Evolutionary conservation across 352 stramenopile genomes (phyloP).

Genomic region (Globisporangium irregulare): DNA sequence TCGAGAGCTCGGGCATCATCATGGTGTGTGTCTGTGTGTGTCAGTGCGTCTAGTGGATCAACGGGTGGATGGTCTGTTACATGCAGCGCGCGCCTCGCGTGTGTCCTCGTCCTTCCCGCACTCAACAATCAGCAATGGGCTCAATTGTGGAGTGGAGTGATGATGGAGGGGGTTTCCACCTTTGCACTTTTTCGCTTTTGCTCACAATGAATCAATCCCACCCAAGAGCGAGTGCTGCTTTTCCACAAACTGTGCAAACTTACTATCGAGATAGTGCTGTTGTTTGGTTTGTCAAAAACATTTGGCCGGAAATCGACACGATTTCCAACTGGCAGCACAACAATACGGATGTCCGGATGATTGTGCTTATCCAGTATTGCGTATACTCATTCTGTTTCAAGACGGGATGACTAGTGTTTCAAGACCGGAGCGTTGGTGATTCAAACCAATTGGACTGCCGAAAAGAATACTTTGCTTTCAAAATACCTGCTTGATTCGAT

Average conservation of each 20-base stretch:
- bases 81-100: background rate
- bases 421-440: too few species aligned
- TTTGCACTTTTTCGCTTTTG: background rate
- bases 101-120: background rate
- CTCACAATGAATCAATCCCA: background rate
- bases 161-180: background rate
- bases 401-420: too few species aligned
- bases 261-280: background rate
- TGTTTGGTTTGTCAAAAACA: background rate
- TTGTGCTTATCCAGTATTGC: too few species aligned
- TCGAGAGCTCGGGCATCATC: slow-evolving; percentile 18
- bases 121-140: background rate
- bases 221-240: background rate
- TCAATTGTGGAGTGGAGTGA: background rate
- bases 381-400: too few species aligned
- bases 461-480: too few species aligned
- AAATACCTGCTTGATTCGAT: too few species aligned
- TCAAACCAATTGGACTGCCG: too few species aligned
- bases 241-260: background rate
- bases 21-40: background rate
- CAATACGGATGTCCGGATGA: background rate
- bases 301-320: background rate
- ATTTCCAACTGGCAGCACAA: background rate
- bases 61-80: background rate
- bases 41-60: background rate